Base-by-base conservation (phyloP, 2,329 filamentous ascomycete genomes). In the Cadophora gregata region DNA sequence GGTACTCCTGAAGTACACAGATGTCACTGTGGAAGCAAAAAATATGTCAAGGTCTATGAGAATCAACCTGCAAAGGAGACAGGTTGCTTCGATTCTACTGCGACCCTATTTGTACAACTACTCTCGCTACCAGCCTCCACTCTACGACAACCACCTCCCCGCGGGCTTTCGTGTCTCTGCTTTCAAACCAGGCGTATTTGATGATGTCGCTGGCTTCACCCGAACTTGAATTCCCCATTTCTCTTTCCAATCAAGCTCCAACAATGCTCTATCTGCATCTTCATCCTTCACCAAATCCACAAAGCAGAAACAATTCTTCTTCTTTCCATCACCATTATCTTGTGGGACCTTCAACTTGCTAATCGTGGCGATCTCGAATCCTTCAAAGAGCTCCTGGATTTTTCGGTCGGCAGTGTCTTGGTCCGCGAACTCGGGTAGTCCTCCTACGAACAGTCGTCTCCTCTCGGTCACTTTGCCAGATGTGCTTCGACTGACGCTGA, bases 221-320 rank as follows among this genome's bases (percentile, higher is more conserved):
- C 70, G 48, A 45, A 75, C 62, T 42, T 70, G 69, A 16, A 63
- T 61, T n/a, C 67, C 71, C 67, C 69, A 72, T 14, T 68, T 70
- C 53, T 70, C 67, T 25, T 70, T 70, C 67, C 69, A 67, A 58
- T 74, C 71, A 63, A 86, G 67, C 0, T 79, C 78, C 8, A 80
- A 73, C 69, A 85, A 80, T 21, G 86, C 87, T n/a, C 77, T 78
- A 60, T 83, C 77, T 0, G 86, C 86, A 68, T 89, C 83, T 64
- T 87, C 82, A 0, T 78, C 76, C 16, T 81, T 85, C 55, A 78
- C 80, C 66, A 90, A 82, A 70, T 90, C 87, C 19, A 90, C 85
- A 68, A 90, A 90, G 71, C 86, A 86, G 77, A 86, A 90, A 77
- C 89, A 84, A 72, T 86, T 81, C 9, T 31, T 55, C 27, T 38